Base-by-base conservation (phyloP, 192 early-diverging fungal genomes). In the Chytriomyces confervae region DNA sequence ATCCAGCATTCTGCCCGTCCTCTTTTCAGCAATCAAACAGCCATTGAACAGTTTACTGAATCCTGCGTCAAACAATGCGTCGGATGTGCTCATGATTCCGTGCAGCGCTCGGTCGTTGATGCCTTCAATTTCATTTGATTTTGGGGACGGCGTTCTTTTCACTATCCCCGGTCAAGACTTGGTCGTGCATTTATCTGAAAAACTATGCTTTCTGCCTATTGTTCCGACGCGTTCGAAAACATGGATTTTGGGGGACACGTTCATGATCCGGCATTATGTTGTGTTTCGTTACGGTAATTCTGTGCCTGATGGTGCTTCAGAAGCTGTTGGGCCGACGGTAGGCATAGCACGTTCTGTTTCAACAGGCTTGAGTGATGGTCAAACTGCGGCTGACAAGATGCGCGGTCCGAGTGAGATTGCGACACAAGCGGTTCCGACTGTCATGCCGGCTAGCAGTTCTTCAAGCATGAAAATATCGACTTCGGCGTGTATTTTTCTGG, bases 91-190 rank as follows among this genome's bases (percentile, higher is more conserved):
- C 53, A 20, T 57, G 2, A 4, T 57, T 57, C 53, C 53, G 5
- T 57, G 53, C 53, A 20, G 16, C 53, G 53, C 53, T 13, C 13
- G 16, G 16, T 20, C 1, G 16, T 0, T 20, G 16, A 20, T 20
- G 53, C 53, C 53, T 13, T n/a, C 53, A 20, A 13, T 57, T n/a
- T 13, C 16, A 3, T 57, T 57, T 20, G 53, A 57, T 57, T 57
- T 57, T 57, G 53, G 53, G 53, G 53, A 57, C 20, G 53, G 53
- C 53, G 53, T 57, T 13, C 53, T 57, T 57, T 57, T n/a, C 20
- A 57, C 53, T 20, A 20, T 57, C 16, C 16, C 13, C 16, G 53
- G 16, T 13, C 53, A 57, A 20, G 53, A 57, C 53, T 57, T n/a
- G 13, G 53, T 57, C 53, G 53, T 57, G 20, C 53, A 57, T 13